Evolutionary conservation across 2,329 filamentous ascomycete genomes (phyloP).

Genomic region (Aspergillus chevalieri): DNA sequence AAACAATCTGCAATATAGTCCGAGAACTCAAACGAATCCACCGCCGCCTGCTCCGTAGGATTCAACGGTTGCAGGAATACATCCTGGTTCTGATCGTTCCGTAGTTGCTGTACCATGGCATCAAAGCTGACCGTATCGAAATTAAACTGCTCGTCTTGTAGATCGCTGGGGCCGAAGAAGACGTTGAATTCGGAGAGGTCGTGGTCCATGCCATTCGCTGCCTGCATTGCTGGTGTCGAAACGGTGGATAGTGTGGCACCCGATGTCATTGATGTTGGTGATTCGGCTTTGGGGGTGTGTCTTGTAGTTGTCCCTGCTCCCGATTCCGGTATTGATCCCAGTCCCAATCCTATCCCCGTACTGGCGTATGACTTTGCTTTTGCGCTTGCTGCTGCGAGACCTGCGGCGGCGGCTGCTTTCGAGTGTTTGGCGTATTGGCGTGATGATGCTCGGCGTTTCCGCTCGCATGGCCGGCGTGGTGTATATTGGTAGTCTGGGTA

Average conservation of each 20-base stretch:
- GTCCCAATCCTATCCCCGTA: too few relatives aligned
- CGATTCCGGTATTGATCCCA: too few relatives aligned
- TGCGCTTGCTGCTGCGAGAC: background rate
- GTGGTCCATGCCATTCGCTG: slow-evolving; percentile 1
- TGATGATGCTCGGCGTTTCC: slow-evolving; percentile 40
- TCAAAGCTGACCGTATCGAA: slow-evolving; percentile 13
- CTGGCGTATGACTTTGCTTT: background rate
- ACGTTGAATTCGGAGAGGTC: background rate
- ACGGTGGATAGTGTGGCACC: background rate
- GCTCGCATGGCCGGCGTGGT: slow-evolving; percentile 42
- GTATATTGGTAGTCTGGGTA: slow-evolving; percentile 43
- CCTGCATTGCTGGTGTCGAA: slow-evolving; percentile 7
- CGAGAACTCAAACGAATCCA: slow-evolving; percentile 14
- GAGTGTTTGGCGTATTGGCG: slow-evolving; percentile 12
- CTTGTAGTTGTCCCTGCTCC: too few relatives aligned
- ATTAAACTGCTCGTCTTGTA: slow-evolving; percentile 5
- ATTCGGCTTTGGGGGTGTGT: background rate
- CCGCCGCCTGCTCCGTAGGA: slow-evolving; percentile 3
- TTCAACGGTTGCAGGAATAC: slow-evolving; percentile 4
- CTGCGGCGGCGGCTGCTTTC: background rate
- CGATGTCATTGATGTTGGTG: slow-evolving; percentile 3
- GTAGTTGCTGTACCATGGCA: slow-evolving; percentile 12
- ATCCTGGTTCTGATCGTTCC: slow-evolving; percentile 7
- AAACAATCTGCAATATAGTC: slow-evolving; percentile 14
- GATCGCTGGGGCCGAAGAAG: background rate